Percentiles rank a stretch among this genome's conserved stretches.
Evolutionary conservation across 2,329 filamentous ascomycete genomes (phyloP).

Genomic region (Talaromyces funiculosus): DNA sequence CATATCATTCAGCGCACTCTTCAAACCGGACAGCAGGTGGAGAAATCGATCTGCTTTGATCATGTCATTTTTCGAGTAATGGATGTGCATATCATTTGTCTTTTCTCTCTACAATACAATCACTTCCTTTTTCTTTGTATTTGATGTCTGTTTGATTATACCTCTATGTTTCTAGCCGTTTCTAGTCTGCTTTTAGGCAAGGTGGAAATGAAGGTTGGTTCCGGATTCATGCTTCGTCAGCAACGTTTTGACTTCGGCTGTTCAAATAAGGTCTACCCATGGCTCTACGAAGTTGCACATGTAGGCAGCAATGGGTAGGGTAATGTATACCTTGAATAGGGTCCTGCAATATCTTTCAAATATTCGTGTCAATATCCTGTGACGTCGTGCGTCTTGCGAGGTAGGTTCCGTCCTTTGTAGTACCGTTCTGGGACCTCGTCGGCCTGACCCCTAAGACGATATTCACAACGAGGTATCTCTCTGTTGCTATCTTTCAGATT

Average conservation of each 20-base stretch:
- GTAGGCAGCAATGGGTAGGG: no score
- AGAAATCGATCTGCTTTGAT: neutral
- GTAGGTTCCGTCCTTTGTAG: no score
- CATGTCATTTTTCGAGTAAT: neutral
- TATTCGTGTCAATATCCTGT: no score
- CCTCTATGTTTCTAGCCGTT: neutral
- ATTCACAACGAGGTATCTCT: no score
- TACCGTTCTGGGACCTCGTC: no score
- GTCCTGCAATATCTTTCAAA: no score
- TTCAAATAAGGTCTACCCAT: no score
- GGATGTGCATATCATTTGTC: slow-evolving; percentile 2
- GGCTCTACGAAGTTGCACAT: neutral
- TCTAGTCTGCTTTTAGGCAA: neutral
- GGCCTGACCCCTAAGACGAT: no score
- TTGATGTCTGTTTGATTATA: neutral
- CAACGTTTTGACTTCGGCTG: no score
- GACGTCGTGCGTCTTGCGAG: no score
- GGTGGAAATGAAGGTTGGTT: neutral
- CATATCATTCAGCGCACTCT: neutral
- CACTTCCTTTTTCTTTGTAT: neutral
- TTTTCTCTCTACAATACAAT: neutral
- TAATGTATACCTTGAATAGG: no score
- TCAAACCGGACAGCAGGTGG: neutral
- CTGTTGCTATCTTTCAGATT: no score
- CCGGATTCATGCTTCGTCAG: neutral